Evolutionary conservation across 2,329 filamentous ascomycete genomes (phyloP), one percentile per base, ranked within the genome.

Genomic region (Aulographum hederae): DNA sequence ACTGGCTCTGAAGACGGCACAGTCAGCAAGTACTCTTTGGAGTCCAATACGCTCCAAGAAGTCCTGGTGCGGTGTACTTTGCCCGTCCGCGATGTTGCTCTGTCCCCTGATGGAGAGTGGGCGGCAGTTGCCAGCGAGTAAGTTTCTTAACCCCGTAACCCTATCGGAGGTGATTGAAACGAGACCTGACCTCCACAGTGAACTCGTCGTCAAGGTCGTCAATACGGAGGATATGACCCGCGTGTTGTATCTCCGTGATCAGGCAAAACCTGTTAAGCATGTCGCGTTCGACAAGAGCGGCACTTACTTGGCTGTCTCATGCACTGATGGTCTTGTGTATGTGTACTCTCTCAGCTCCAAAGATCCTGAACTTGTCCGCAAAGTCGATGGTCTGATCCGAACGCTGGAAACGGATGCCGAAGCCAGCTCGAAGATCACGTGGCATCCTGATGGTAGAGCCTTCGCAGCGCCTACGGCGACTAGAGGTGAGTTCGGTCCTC

Each of bases 51-150:
- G 18, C 81, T 91, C 55, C 80, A 92, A 38, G 74, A 76, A 37
- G 78, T 91, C 41, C 67, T 98, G 31, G 67, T 84, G 17, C 74
- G 89, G 40, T 80, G 76, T 35, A 75, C 82, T n/a, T 60, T 94
- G 3, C 81, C 89, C 1, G 71, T 94, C 19, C 71, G 89, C 45
- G 84, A 94, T 50, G 63, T 98, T 32, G 74, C 80, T 3, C 60
- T 98, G 11, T 85, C 82, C 2, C 68, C 72, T 2, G 79, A 95
- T 48, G 67, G 70, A 0, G 69, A 79, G 44, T 95, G 84, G 85
- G 80, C 77, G 40, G 89, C 89, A 18, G 82, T 95, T 17, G 84
- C 85, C n/a, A 94, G 85, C 62, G 91, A 95, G 69, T 73, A 52
- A 41, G 68, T 57, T n/a, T n/a, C n/a, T n/a, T 2, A 27, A 5